phyloP scores from a whole-genome alignment of 306 rosid genomes.

The Malus sylvestris region DNA sequence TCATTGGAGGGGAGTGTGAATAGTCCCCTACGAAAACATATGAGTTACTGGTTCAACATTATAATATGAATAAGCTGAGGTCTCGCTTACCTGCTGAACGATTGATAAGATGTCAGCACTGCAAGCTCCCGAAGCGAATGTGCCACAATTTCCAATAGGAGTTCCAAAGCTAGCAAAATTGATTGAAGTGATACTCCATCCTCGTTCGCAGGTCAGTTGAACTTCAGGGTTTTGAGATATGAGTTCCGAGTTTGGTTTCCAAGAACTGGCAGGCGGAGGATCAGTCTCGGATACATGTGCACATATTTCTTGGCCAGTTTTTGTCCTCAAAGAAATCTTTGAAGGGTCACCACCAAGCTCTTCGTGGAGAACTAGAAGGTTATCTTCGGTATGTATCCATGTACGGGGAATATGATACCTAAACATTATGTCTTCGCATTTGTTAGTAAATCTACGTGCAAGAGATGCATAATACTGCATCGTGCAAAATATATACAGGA shows the following conservation, averaged over 20 bases:
- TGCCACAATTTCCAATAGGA: background rate
- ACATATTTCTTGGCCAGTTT: slow-evolving; percentile 11
- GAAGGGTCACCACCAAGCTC: slow-evolving; percentile 28
- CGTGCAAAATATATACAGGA: too few species aligned
- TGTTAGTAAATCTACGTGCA: background rate
- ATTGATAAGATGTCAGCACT: background rate
- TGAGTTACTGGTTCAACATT: too few species aligned
- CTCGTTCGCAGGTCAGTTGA: slow-evolving; percentile 6
- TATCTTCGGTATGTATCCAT: slow-evolving; percentile 12
- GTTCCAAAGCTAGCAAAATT: slow-evolving; percentile 12
- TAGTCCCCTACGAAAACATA: too few species aligned
- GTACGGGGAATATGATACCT: slow-evolving; percentile 31
- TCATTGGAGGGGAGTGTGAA: too few species aligned
- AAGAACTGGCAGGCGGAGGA: background rate
- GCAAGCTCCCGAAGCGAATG: background rate
- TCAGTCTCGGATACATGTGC: slow-evolving; percentile 4
- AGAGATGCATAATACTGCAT: background rate
- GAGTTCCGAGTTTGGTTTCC: slow-evolving; percentile 5
- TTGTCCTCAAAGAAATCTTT: slow-evolving; percentile 9
- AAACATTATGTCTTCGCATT: background rate
- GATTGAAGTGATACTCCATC: slow-evolving; percentile 8
- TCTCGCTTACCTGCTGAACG: background rate
- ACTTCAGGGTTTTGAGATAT: slow-evolving; percentile 2
- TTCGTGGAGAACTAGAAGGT: slow-evolving; percentile 26
- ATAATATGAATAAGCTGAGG: background rate